A percentile compares a stretch with the other conserved stretches of the same genome.
phyloP scores from a whole-genome alignment of 2,329 filamentous ascomycete species.

The Exserohilum rostratum region DNA sequence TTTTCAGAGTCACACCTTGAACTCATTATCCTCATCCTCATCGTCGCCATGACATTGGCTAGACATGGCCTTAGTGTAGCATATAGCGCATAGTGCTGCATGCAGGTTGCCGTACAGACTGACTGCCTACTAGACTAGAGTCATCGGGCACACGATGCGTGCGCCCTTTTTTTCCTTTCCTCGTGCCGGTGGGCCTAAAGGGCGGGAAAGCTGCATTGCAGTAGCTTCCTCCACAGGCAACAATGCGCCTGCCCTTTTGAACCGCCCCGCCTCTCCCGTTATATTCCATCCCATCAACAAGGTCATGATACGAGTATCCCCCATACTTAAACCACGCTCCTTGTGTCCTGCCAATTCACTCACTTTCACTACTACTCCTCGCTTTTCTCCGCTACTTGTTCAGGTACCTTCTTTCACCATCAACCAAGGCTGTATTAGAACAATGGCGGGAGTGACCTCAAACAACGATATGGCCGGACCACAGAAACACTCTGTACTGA shows the following conservation, averaged over 20 bases:
- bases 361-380: neutral
- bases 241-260: neutral
- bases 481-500: constrained; percentile 22
- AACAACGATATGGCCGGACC: neutral
- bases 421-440: neutral
- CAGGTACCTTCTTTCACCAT: too few species aligned
- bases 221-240: neutral
- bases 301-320: too few species aligned
- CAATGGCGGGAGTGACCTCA: constrained; percentile 8
- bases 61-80: too few species aligned
- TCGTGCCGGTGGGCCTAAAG: neutral
- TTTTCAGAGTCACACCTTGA: too few species aligned
- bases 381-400: too few species aligned
- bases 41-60: too few species aligned
- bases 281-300: too few species aligned
- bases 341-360: neutral
- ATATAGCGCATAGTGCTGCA: too few species aligned
- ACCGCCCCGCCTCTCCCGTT: too few species aligned
- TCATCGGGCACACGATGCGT: neutral
- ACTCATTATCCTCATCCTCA: too few species aligned
- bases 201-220: neutral
- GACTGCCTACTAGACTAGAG: too few species aligned
- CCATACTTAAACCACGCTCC: neutral
- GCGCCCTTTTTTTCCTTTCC: neutral
- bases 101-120: too few species aligned